Conservation (phyloP, 805 yeast genomes). For the Pichia rugopelliculosa region DNA sequence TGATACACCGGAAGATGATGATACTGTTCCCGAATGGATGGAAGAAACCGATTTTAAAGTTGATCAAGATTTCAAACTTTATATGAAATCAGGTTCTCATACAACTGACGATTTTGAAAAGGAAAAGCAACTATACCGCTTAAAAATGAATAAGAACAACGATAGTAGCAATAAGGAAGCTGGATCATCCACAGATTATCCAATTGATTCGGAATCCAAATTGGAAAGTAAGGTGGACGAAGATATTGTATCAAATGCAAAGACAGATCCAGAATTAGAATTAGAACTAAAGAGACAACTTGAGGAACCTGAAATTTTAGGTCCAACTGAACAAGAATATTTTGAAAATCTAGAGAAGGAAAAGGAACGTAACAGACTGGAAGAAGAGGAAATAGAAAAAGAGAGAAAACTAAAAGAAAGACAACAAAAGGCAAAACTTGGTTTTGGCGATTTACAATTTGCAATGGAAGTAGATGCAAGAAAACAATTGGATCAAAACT, state of each 20-base stretch:
- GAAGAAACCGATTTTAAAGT: constrained; percentile 27
- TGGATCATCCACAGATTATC: background rate
- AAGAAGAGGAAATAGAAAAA: background rate
- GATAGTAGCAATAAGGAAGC: background rate
- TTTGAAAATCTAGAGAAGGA: background rate
- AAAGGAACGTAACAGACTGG: background rate
- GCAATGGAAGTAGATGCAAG: constrained; percentile 13
- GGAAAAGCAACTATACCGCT: constrained; percentile 21
- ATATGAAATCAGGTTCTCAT: constrained; percentile 19
- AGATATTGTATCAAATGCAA: background rate
- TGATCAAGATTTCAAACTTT: constrained; percentile 23
- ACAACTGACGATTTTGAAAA: constrained; percentile 26
- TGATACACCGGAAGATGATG: constrained; percentile 2
- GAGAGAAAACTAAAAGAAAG: background rate
- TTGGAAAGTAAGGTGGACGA: background rate
- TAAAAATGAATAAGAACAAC: background rate
- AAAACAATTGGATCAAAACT: constrained; percentile 18
- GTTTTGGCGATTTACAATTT: constrained; percentile 16
- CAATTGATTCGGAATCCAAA: background rate
- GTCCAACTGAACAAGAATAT: constrained; percentile 12
- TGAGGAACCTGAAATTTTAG: constrained; percentile 10
- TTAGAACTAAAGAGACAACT: constrained; percentile 6
- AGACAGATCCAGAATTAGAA: background rate
- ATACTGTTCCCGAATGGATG: constrained; percentile 25
- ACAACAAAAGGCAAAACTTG: background rate